phyloP scores from a whole-genome alignment of 306 rosid species.

The Psophocarpus tetragonolobus region DNA sequence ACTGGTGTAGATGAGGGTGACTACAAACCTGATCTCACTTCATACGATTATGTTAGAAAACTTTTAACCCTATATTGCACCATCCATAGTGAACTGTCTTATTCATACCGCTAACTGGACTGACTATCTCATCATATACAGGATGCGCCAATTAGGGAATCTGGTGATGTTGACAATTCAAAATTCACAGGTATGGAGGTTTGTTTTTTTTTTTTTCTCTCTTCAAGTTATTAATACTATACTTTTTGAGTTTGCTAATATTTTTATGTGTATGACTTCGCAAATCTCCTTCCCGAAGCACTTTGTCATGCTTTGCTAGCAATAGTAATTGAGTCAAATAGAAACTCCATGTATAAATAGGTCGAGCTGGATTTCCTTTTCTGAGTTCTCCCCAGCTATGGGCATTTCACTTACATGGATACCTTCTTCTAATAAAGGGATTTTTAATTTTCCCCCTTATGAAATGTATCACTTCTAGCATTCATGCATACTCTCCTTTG shows the following conservation, averaged over 20 bases:
- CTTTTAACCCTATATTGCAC: slow-evolving; percentile 19
- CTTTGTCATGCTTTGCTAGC: not conserved
- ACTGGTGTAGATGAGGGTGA: slow-evolving; percentile 62
- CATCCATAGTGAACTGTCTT: slow-evolving; percentile 11
- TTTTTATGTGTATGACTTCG: slow-evolving; percentile 8
- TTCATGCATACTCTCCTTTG: slow-evolving; percentile 10
- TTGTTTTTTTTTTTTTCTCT: slow-evolving; percentile 14
- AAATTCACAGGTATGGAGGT: slow-evolving; percentile 67
- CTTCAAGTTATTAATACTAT: slow-evolving; percentile 1
- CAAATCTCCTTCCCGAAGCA: not conserved
- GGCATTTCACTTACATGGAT: not conserved
- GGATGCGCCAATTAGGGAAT: slow-evolving; percentile 96
- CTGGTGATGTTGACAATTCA: slow-evolving; percentile 81
- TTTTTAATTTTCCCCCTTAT: not conserved
- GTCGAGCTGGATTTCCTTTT: not conserved
- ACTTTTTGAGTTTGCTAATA: slow-evolving; percentile 15
- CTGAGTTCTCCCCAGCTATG: not conserved
- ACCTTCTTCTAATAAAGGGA: not conserved
- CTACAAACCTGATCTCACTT: slow-evolving; percentile 88
- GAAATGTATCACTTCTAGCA: not conserved
- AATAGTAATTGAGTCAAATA: slow-evolving; percentile 12
- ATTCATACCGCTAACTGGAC: slow-evolving; percentile 13
- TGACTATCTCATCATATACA: slow-evolving; percentile 43
- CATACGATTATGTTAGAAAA: slow-evolving; percentile 84
- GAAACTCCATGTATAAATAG: not conserved